phyloP scores from a whole-genome alignment of 2,329 filamentous ascomycete species.

The Pseudogymnoascus sp. region DNA sequence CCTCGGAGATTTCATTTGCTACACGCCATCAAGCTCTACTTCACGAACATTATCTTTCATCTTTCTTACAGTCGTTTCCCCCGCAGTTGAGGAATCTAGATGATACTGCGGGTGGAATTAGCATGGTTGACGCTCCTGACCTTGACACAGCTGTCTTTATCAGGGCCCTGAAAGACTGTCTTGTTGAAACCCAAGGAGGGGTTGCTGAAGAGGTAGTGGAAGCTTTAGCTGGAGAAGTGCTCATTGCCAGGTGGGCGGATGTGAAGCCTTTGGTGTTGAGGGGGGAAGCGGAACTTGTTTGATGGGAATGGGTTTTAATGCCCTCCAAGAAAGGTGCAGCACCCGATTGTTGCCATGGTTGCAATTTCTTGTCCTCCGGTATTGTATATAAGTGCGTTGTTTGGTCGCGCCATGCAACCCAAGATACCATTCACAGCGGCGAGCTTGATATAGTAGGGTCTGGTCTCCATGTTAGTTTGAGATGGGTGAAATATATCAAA shows the following conservation, averaged over 20 bases:
- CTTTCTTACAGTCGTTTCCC: constrained; percentile 79
- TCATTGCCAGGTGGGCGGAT: constrained; percentile 67
- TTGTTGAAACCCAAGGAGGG: constrained; percentile 52
- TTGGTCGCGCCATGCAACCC: not conserved
- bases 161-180: constrained; percentile 55
- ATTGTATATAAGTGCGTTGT: not conserved
- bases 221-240: constrained; percentile 52
- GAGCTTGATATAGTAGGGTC: not conserved
- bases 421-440: not conserved
- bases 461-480: not conserved
- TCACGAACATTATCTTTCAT: constrained; percentile 73
- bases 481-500: not conserved
- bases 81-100: constrained; percentile 72
- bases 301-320: not conserved
- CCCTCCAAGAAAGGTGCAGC: not conserved
- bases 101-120: constrained; percentile 80
- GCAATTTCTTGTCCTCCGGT: not conserved
- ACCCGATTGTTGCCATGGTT: not conserved
- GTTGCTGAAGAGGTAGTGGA: constrained; percentile 54
- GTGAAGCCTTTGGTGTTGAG: constrained; percentile 52
- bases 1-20: constrained; percentile 72
- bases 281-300: constrained; percentile 51
- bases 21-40: constrained; percentile 77
- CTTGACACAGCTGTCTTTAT: constrained; percentile 77
- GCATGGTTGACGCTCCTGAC: constrained; percentile 88